A percentile compares a stretch with the other conserved stretches of the same genome.
phyloP scores from a whole-genome alignment of 139 green algal species.

The Chlamydomonas incerta region DNA sequence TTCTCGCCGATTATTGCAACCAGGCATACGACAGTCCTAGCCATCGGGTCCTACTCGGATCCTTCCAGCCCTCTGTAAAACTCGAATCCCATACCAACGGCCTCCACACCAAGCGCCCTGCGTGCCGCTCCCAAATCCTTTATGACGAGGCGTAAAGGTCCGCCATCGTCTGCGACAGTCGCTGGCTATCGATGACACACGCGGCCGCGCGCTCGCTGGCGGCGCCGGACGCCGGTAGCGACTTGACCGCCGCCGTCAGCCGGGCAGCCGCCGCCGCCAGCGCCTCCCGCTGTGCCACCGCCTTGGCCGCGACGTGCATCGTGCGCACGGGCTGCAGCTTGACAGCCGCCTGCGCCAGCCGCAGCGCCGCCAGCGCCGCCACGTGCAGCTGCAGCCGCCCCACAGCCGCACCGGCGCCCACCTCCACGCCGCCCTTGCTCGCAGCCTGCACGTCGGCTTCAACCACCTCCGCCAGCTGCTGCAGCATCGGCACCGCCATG shows the following conservation, averaged over 20 bases:
- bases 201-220: not conserved
- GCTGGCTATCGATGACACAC: conserved; percentile 1
- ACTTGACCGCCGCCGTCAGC: conserved; percentile 3
- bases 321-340: not conserved
- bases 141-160: conserved; percentile 3
- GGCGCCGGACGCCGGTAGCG: not conserved
- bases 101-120: too few relatives aligned
- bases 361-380: conserved; percentile 15
- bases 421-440: not conserved
- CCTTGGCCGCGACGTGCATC: not conserved
- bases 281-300: not conserved
- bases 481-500: conserved; percentile 12
- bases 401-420: not conserved
- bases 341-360: conserved; percentile 10
- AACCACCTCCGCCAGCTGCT: conserved; percentile 10
- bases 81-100: too few relatives aligned
- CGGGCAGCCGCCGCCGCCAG: conserved; percentile 8
- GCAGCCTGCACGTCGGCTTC: not conserved
- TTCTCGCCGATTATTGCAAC: too few relatives aligned
- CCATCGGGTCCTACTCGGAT: too few relatives aligned
- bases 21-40: too few relatives aligned
- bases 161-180: conserved; percentile 20
- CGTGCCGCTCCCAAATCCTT: too few relatives aligned
- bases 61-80: too few relatives aligned
- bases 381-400: not conserved